These are phyloP conservation scores for Candida tetrigidarum DNA, from an alignment of 1,139 yeast genomes.

Conservation along the genomic window DNA sequence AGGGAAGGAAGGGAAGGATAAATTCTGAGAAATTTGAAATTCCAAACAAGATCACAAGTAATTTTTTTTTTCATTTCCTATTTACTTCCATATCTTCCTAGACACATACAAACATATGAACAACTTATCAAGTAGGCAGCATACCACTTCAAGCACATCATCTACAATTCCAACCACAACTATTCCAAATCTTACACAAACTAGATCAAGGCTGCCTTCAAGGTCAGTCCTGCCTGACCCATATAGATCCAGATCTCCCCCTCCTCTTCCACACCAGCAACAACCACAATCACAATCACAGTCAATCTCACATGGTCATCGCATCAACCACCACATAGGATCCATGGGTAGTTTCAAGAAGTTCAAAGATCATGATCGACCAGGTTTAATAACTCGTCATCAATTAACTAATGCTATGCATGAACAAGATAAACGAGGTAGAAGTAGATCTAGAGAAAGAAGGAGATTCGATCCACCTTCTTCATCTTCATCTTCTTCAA, in stretches of 20 bases:
- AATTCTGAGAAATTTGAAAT: background rate
- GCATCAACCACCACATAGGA: no score
- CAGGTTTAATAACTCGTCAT: conserved; percentile 2
- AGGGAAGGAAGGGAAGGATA: background rate
- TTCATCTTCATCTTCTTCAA: background rate
- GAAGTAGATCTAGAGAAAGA: conserved; percentile 15
- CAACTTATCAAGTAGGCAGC: background rate
- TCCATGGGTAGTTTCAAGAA: no score
- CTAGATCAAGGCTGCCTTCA: conserved; percentile 10
- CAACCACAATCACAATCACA: background rate
- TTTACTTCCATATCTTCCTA: background rate
- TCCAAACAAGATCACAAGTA: background rate
- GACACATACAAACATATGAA: background rate
- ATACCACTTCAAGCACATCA: background rate
- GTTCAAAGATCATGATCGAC: background rate
- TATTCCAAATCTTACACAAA: background rate
- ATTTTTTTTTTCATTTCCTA: background rate
- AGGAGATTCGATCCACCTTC: conserved; percentile 21
- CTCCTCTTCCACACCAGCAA: background rate
- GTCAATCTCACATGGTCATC: background rate
- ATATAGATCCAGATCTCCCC: conserved; percentile 16
- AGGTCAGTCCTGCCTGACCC: conserved; percentile 11
- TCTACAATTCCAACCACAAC: background rate
- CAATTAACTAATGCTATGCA: background rate
- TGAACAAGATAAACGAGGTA: conserved; percentile 15